Base-by-base conservation (phyloP, 768 basidiomycete species). In the Leccinellum rugosiceps region DNA sequence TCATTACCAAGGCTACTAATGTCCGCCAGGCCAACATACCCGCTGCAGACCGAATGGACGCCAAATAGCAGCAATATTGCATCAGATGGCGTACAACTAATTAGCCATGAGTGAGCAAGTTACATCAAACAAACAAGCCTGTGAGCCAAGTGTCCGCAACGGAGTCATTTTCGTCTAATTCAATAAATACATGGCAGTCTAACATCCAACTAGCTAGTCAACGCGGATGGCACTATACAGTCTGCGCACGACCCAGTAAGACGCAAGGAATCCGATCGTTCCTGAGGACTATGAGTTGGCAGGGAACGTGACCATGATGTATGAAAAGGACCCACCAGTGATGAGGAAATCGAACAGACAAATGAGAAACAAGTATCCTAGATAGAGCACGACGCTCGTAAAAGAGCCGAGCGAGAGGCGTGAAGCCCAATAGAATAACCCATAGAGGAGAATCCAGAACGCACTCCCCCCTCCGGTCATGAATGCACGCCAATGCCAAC, bases 401-500 rank as follows among this genome's bases (percentile, higher is more conserved):
- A 93, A 76, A 9, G 91, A 90, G 68, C 87, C 86, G 51, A 98
- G 80, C 23, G 86, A 90, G n/a, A 98, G 81, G 21, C 92, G 84
- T 1, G 92, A 87, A 23, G 79, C 83, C 90, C 90, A 93, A 68
- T 92, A 94, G 75, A 92, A 92, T 10, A 94, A 66, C 3, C 94
- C 95, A 68, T 97, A 98, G 11, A 82, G 80, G 52, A 95, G 74
- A 25, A 98, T 75, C 95, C 95, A 98, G 71, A 95, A 84, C 3
- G 94, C 88, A 59, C 89, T 92, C 23, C 94, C 93, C 9, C 94
- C 96, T 34, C 96, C 96, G 30, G 86, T 88, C 59, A 95, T 65
- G 80, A 98, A 97, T 5, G 92, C 83, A 46, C 93, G 84, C 96
- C 96, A 98, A 58, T 98, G 95, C 95, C 95, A 98, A 57, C 93